Percentiles rank a stretch among this genome's conserved stretches.
Conservation (phyloP, 2,329 filamentous ascomycete species). For the Hypoxylon sp. region DNA sequence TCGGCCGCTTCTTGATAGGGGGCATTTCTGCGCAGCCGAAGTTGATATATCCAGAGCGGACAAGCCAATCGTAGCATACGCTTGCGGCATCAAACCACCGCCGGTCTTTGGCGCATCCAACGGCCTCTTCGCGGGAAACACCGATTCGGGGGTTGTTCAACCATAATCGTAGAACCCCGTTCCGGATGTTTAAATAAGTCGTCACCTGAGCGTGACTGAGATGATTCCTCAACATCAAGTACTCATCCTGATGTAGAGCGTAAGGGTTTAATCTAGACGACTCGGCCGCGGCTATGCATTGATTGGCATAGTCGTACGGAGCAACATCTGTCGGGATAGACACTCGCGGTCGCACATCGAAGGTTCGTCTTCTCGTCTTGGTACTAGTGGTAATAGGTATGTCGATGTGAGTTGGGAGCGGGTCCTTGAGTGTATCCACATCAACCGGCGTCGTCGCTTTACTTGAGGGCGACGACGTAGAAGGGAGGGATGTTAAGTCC, state of each 20-base stretch:
- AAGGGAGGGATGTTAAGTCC: conserved; percentile 68
- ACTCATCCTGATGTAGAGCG: conserved; percentile 87
- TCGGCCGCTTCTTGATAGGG: conserved; percentile 58
- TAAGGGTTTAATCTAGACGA: conserved; percentile 92
- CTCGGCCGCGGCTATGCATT: conserved; percentile 91
- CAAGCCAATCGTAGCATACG: conserved; percentile 92
- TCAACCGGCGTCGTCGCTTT: conserved; percentile 75
- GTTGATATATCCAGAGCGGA: conserved; percentile 94
- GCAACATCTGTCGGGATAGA: conserved; percentile 86
- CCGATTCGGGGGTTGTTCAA: conserved; percentile 85
- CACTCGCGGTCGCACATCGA: conserved; percentile 79
- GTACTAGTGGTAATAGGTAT: conserved; percentile 37
- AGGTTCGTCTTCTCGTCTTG: conserved; percentile 56
- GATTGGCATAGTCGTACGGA: conserved; percentile 84
- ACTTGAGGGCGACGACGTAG: conserved; percentile 66
- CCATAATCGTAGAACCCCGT: conserved; percentile 93
- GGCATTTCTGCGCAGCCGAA: conserved; percentile 90
- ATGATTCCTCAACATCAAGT: conserved; percentile 82
- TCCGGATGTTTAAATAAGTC: conserved; percentile 95
- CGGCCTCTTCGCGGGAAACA: conserved; percentile 86
- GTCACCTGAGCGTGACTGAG: conserved; percentile 92
- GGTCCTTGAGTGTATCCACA: conserved; percentile 57
- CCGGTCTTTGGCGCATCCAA: conserved; percentile 88
- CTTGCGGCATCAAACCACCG: conserved; percentile 92
- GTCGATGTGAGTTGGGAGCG: conserved; percentile 20